Evolutionary conservation across 177 flowering plant genomes (phyloP).

Genomic region (Vitis hybrid): DNA sequence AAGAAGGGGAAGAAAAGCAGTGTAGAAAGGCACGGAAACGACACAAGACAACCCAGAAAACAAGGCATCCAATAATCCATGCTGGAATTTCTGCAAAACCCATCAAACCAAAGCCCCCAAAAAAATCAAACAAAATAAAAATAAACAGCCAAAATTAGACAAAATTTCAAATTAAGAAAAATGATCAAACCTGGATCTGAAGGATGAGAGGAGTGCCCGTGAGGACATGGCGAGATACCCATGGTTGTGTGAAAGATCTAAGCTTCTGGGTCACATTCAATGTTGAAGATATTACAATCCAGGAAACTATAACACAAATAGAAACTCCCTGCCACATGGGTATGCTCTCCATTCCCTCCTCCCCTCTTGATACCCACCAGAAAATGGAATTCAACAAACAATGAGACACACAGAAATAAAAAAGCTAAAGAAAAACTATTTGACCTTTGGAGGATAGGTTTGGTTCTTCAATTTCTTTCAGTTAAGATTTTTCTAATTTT

Average conservation of each 20-base stretch:
- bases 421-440: not conserved
- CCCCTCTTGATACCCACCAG: constrained; percentile 4
- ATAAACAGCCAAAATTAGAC: not conserved
- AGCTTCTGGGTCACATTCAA: constrained; percentile 60
- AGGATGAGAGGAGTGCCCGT: constrained; percentile 52
- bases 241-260: constrained; percentile 72
- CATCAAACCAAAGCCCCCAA: not conserved
- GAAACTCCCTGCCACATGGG: constrained; percentile 56
- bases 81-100: constrained; percentile 67
- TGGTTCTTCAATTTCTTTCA: too few relatives aligned
- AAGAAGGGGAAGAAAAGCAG: constrained; percentile 90
- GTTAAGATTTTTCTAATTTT: too few relatives aligned
- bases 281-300: constrained; percentile 62
- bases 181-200: constrained; percentile 65
- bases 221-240: constrained; percentile 57
- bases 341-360: constrained; percentile 50
- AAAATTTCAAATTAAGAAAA: not conserved
- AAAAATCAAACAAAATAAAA: not conserved
- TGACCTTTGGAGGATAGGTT: too few relatives aligned
- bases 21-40: constrained; percentile 98
- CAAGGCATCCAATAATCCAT: constrained; percentile 61
- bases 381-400: not conserved
- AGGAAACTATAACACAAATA: constrained; percentile 44
- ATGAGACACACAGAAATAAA: not conserved
- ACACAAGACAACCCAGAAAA: constrained; percentile 84